These are phyloP conservation scores for Acanthamoeba quina DNA, from an alignment of 208 protist genomes.

Conservation along the genomic window DNA sequence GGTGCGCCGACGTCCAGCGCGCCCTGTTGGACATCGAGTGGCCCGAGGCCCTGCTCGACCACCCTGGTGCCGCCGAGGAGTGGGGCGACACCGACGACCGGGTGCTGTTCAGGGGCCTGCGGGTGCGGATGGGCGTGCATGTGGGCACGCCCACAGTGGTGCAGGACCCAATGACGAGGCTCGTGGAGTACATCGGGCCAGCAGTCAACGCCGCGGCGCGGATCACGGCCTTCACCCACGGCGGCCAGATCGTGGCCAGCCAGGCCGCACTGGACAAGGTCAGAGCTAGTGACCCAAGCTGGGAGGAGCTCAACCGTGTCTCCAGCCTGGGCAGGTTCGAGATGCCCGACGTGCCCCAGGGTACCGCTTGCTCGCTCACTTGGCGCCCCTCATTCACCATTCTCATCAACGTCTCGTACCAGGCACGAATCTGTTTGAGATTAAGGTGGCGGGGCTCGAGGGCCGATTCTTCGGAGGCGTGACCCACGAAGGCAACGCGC, in stretches of 20 bases:
- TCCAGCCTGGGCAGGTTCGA: too few species aligned
- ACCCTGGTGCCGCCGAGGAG: constrained; percentile 50
- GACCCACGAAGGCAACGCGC: neutral
- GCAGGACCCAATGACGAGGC: neutral
- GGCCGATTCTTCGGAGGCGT: constrained; percentile 31
- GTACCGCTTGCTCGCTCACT: neutral
- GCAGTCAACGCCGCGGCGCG: neutral
- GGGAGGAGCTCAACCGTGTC: too few species aligned
- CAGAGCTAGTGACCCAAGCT: too few species aligned
- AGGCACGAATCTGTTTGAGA: neutral
- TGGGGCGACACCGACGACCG: constrained; percentile 45
- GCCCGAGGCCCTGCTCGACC: constrained; percentile 25
- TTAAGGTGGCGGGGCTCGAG: neutral
- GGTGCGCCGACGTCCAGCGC: constrained; percentile 28
- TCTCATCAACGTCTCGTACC: too few species aligned
- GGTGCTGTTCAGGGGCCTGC: constrained; percentile 5
- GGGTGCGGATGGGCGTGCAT: constrained; percentile 38
- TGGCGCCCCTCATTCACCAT: too few species aligned
- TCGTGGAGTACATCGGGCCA: neutral
- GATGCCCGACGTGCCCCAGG: too few species aligned
- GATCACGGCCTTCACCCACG: neutral
- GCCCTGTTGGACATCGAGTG: neutral
- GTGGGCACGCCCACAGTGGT: neutral
- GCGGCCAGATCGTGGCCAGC: neutral
- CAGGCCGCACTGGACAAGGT: too few species aligned